Conservation (phyloP, 2,329 filamentous ascomycete species). For the Epichloe aotearoae region DNA sequence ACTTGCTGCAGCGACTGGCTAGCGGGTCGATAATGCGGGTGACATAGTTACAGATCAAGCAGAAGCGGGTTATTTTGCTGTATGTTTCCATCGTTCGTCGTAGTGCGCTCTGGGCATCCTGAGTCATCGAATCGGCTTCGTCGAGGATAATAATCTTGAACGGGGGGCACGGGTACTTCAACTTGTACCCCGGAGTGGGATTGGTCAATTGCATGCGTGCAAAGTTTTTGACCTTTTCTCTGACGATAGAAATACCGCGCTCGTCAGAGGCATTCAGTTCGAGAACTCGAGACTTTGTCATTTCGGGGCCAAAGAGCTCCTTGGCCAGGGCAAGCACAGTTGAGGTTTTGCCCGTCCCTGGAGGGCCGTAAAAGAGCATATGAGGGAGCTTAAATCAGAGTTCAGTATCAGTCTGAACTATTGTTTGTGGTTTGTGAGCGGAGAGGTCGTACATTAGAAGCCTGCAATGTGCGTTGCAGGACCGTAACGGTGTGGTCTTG, state of each 20-base stretch:
- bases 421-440: background rate
- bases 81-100: conserved; percentile 98
- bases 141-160: conserved; percentile 99
- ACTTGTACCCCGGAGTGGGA: conserved; percentile 53
- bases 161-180: conserved; percentile 79
- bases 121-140: conserved; percentile 97
- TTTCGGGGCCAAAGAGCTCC: conserved; percentile 90
- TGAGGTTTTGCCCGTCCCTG: conserved; percentile 94
- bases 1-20: conserved; percentile 88
- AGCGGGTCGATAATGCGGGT: conserved; percentile 95
- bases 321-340: conserved; percentile 95
- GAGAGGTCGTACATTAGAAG: conserved; percentile 58
- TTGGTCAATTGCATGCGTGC: conserved; percentile 89
- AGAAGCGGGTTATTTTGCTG: conserved; percentile 90
- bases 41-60: conserved; percentile 96
- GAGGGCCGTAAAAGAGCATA: conserved; percentile 98
- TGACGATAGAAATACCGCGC: conserved; percentile 91
- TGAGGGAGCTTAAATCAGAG: conserved; percentile 56
- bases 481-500: conserved; percentile 96
- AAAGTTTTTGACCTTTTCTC: conserved; percentile 97
- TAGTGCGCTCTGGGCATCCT: conserved; percentile 88
- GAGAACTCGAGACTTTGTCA: conserved; percentile 87
- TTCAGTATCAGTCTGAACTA: background rate
- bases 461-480: conserved; percentile 83
- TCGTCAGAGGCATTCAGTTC: conserved; percentile 99